phyloP scores from a whole-genome alignment of 352 stramenopile species.

The Thraustochytrium sp. region DNA sequence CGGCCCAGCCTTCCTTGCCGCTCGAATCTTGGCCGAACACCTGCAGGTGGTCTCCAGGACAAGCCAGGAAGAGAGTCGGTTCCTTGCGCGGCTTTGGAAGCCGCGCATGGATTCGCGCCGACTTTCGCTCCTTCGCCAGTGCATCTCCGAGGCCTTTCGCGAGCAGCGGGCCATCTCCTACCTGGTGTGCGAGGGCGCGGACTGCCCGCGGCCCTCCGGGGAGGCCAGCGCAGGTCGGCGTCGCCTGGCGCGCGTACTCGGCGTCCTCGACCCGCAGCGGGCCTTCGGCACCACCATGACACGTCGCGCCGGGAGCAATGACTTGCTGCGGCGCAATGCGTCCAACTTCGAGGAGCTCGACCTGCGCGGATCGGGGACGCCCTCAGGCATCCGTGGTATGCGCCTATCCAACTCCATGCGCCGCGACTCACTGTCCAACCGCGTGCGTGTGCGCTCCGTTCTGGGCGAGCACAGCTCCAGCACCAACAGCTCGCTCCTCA shows the following conservation, averaged over 20 bases:
- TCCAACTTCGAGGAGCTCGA: slow-evolving; percentile 27
- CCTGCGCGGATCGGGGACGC: background rate
- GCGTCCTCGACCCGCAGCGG: background rate
- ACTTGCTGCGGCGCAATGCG: background rate
- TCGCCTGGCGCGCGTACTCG: slow-evolving; percentile 12
- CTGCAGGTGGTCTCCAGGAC: background rate
- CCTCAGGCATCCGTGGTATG: too few species aligned
- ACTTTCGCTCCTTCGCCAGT: background rate
- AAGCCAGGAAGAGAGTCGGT: background rate
- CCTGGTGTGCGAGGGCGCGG: background rate
- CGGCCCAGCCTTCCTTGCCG: background rate
- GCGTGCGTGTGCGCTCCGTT: slow-evolving; percentile 29
- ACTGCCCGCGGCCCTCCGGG: slow-evolving; percentile 4
- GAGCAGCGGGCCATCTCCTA: slow-evolving; percentile 27
- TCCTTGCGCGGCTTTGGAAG: slow-evolving; percentile 32
- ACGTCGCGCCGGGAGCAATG: background rate
- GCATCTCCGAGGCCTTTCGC: background rate
- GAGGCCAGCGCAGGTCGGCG: background rate
- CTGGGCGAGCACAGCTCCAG: slow-evolving; percentile 8
- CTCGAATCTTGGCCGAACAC: background rate
- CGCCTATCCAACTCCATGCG: background rate
- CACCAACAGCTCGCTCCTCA: background rate
- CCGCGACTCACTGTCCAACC: slow-evolving; percentile 2
- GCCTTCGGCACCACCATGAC: background rate
- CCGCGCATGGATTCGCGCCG: background rate